Conservation (phyloP, 2,329 filamentous ascomycete species). For the Metarhizium guizhouense region DNA sequence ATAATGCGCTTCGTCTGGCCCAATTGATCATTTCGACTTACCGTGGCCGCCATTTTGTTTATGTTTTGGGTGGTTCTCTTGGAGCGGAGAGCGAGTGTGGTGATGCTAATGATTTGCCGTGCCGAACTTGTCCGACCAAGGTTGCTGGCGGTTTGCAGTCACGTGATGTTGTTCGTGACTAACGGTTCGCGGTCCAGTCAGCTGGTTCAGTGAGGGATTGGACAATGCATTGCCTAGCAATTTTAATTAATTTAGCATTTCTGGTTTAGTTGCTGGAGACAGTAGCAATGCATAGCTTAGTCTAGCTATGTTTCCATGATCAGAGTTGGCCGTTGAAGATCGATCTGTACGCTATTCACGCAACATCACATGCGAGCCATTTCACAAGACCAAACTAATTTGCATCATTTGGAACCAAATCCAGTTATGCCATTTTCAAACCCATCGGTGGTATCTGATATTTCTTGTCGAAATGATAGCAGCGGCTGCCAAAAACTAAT, state of each 20-base stretch:
- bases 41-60: conserved; percentile 56
- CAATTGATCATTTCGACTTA: conserved; percentile 35
- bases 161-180: conserved; percentile 20
- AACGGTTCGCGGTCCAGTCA: not conserved
- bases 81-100: conserved; percentile 42
- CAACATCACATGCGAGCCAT: not conserved
- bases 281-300: no score
- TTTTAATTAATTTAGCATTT: not conserved
- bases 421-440: not conserved
- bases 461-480: not conserved
- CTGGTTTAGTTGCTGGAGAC: no score
- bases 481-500: conserved; percentile 16
- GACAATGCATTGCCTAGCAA: not conserved
- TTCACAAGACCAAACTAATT: no score
- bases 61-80: conserved; percentile 32
- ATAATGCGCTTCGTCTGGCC: not conserved
- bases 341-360: no score
- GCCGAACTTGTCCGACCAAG: conserved; percentile 30
- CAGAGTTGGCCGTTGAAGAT: no score
- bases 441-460: not conserved
- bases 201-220: not conserved
- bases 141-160: conserved; percentile 15
- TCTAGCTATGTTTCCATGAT: no score
- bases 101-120: conserved; percentile 35
- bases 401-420: not conserved